Conservation (phyloP, 2,329 filamentous ascomycete species). For the Fusarium tanahbumbuense region DNA sequence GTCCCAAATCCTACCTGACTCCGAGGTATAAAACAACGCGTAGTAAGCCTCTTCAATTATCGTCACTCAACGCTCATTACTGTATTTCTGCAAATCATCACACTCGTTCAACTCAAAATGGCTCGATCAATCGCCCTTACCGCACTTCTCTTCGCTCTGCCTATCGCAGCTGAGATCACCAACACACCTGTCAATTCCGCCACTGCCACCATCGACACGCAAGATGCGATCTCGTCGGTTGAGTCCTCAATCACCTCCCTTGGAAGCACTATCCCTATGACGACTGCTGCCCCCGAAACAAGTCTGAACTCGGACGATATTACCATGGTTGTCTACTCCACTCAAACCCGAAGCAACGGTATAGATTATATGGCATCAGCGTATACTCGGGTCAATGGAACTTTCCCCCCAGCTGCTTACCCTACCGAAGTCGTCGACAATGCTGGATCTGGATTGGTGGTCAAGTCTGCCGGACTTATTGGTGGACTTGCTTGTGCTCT, state of each 20-base stretch:
- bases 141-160: not conserved
- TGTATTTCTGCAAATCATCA: not conserved
- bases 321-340: not conserved
- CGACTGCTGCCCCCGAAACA: not conserved
- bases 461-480: not conserved
- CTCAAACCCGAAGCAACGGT: not conserved
- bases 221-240: not conserved
- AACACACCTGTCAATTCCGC: not conserved
- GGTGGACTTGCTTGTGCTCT: not conserved
- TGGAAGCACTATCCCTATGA: not conserved
- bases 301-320: not conserved
- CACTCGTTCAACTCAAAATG: not conserved
- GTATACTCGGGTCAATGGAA: not conserved
- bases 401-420: not conserved
- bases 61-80: not conserved
- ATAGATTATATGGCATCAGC: not conserved
- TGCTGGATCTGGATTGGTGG: not conserved
- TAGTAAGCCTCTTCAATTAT: not conserved
- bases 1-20: not conserved
- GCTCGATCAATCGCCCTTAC: not conserved
- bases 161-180: not conserved
- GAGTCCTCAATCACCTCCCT: not conserved
- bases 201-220: not conserved
- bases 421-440: not conserved
- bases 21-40: not conserved